Evolutionary conservation across 2,329 filamentous ascomycete species (phyloP).

Genomic region (Aureobasidium sp.): DNA sequence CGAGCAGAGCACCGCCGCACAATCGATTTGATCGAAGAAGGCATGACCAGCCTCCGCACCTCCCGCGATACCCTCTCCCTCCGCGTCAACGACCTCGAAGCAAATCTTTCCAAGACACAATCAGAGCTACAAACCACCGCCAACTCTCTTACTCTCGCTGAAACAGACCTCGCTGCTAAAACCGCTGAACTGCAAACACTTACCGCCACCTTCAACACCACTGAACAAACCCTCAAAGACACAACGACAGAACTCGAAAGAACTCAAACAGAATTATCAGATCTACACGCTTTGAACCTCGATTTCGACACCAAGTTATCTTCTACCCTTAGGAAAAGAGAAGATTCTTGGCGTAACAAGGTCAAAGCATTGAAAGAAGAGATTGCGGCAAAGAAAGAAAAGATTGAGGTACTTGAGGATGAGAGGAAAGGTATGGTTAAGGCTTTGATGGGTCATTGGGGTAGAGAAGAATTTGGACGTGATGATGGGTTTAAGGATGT

Average conservation of each 20-base stretch:
- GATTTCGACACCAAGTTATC: slow-evolving; percentile 7
- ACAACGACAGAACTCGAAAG: slow-evolving; percentile 18
- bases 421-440: slow-evolving; percentile 29
- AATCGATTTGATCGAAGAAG: slow-evolving; percentile 5
- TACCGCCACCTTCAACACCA: neutral
- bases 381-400: neutral
- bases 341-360: slow-evolving; percentile 5
- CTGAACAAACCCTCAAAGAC: neutral
- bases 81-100: slow-evolving; percentile 19
- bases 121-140: slow-evolving; percentile 1
- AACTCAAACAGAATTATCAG: slow-evolving; percentile 21
- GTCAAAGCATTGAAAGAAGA: neutral
- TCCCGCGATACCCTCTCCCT: slow-evolving; percentile 1
- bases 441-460: slow-evolving; percentile 75
- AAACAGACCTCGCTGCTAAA: slow-evolving; percentile 19
- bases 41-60: slow-evolving; percentile 5
- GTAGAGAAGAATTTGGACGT: slow-evolving; percentile 44
- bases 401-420: slow-evolving; percentile 20
- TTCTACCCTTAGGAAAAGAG: neutral
- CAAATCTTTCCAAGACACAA: slow-evolving; percentile 17
- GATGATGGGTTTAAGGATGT: neutral
- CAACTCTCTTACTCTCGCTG: slow-evolving; percentile 18
- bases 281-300: slow-evolving; percentile 17
- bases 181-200: neutral
- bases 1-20: slow-evolving; percentile 5